Evolutionary conservation across 106 monocot species (phyloP), one percentile per base, ranked within the genome.

Genomic region (Triglochin maritima): DNA sequence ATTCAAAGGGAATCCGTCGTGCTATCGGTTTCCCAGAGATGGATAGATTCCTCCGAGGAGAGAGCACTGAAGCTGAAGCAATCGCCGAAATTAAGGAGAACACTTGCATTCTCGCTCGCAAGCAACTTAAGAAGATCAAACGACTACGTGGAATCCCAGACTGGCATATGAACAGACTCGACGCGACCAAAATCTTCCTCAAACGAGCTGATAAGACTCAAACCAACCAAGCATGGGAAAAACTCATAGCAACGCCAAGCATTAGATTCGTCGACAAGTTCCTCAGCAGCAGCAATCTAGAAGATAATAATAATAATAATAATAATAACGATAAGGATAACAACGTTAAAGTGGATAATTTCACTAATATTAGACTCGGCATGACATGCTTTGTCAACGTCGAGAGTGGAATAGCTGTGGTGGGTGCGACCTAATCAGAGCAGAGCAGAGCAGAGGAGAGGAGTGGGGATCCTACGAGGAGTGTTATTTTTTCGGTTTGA

Each of bases 21-120:
- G 61, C 76, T 7, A 77, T 77, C 49, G 76, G 76, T 7, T 63
- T 70, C 62, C 64, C 76, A 10, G 76, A 77, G 76, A 70, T 77
- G 63, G 62, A 63, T 44, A 4, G 43, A 13, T 77, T 56, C 70
- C 62, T 70, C 11, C 13, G 62, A 16, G 43, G 11, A 5, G 76
- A 53, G 69, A 42, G 15, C 46, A 11, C 46, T 5, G 60, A 55
- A 14, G 62, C 49, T 0, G 70, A 75, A 12, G 55, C 61, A 4
- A 44, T 77, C 45, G 56, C 47, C 1, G 56, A 70, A 17, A 70
- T 70, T 56, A 77, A 77, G 57, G 55, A 6, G 13, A 77, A 77
- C 64, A 77, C 76, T 9, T 49, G 64, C 56, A 59, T 47, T 17
- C 76, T 77, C 7, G 70, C 64, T 7, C 14, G 46, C 4, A 13